phyloP scores from a whole-genome alignment of 495 filamentous ascomycete genomes.

The Clavariopsis aquatica region DNA sequence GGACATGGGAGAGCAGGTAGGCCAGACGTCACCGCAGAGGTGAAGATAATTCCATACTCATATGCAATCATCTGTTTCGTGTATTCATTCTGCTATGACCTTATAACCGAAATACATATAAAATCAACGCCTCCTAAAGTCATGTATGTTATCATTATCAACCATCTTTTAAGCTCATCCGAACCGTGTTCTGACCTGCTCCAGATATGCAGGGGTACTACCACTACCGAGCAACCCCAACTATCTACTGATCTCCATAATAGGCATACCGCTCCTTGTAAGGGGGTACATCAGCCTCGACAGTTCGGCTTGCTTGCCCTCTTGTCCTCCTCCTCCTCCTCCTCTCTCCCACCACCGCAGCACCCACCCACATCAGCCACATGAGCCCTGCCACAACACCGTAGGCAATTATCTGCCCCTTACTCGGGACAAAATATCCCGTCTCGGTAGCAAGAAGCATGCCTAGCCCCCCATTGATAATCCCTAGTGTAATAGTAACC shows the following conservation, averaged over 20 bases:
- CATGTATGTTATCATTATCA: too few species aligned
- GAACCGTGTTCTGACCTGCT: too few species aligned
- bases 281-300: neutral
- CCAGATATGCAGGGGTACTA: too few species aligned
- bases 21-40: neutral
- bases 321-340: conserved; percentile 16
- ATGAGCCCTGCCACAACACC: conserved; percentile 35
- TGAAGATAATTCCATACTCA: too few species aligned
- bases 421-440: conserved; percentile 20
- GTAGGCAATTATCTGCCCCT: conserved; percentile 35
- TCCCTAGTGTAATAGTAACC: conserved; percentile 43
- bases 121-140: too few species aligned
- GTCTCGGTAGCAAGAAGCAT: conserved; percentile 38
- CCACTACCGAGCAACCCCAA: too few species aligned
- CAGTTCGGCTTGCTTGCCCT: neutral
- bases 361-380: conserved; percentile 32
- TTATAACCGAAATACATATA: too few species aligned
- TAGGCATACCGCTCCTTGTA: conserved; percentile 24
- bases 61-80: too few species aligned
- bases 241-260: neutral
- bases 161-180: too few species aligned
- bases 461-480: conserved; percentile 48
- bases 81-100: too few species aligned
- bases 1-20: neutral
- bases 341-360: conserved; percentile 30